Evolutionary conservation across 2,329 filamentous ascomycete genomes (phyloP).

Genomic region (Cordyceps cicadae): DNA sequence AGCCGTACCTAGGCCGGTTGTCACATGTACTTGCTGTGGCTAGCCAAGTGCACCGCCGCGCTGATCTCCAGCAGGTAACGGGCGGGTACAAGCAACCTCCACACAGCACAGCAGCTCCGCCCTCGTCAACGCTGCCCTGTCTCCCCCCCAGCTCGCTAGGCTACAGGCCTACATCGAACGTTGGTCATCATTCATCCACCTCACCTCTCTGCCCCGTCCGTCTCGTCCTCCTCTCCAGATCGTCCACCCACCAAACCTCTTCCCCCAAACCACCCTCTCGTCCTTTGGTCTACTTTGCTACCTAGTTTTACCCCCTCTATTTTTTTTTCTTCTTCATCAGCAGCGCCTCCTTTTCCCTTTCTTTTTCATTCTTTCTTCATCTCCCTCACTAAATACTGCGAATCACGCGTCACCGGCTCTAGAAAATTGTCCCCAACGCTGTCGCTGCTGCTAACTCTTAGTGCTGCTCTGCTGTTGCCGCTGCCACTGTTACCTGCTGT

Average conservation of each 20-base stretch:
- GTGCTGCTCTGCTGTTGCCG: not conserved
- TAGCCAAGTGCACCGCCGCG: not conserved
- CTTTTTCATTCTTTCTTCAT: not conserved
- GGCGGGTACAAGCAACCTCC: not conserved
- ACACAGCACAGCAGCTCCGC: not conserved
- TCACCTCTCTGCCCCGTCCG: not conserved
- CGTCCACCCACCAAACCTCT: conserved; percentile 5
- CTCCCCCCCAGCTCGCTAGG: not conserved
- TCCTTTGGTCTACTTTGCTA: not conserved
- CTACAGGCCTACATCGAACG: not conserved
- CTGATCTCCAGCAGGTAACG: not conserved
- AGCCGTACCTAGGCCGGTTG: too few relatives aligned
- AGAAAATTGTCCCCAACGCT: not conserved
- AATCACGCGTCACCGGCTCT: not conserved
- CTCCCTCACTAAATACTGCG: not conserved
- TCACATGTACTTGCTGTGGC: not conserved
- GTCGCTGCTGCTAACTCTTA: not conserved
- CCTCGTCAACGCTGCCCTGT: not conserved
- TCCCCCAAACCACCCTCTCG: conserved; percentile 1
- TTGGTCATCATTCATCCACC: not conserved
- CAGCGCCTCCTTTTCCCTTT: not conserved
- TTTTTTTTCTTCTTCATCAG: not conserved
- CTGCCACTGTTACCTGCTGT: not conserved
- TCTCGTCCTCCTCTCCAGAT: not conserved
- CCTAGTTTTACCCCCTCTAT: not conserved